Evolutionary conservation across 768 basidiomycete species (phyloP).

Genomic region (Auriscalpium vulgare): DNA sequence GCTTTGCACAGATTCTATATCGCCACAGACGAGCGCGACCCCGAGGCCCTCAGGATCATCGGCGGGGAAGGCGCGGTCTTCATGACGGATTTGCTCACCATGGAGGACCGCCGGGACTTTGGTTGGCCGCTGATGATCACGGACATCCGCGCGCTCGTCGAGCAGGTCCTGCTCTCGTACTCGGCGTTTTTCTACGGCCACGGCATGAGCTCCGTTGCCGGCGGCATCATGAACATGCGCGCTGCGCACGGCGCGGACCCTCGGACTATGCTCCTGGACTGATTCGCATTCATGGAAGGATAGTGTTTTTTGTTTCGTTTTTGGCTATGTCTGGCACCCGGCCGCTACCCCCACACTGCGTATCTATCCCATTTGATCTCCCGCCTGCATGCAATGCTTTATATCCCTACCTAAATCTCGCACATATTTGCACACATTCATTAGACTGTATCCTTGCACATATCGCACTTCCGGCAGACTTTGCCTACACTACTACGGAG

Average conservation of each 20-base stretch:
- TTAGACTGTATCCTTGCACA: background rate
- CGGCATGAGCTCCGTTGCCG: constrained; percentile 30
- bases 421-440: background rate
- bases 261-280: constrained; percentile 27
- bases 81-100: constrained; percentile 33
- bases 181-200: constrained; percentile 32
- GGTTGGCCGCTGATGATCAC: constrained; percentile 37
- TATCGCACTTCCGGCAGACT: background rate
- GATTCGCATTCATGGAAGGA: constrained; percentile 3
- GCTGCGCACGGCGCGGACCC: constrained; percentile 31
- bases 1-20: constrained; percentile 24
- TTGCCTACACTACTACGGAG: too few species aligned
- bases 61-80: constrained; percentile 30
- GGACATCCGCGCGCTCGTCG: constrained; percentile 34
- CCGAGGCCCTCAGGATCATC: constrained; percentile 24
- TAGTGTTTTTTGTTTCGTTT: too few species aligned
- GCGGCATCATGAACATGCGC: constrained; percentile 31
- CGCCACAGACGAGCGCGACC: constrained; percentile 36
- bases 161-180: constrained; percentile 30
- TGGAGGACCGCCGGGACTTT: constrained; percentile 29
- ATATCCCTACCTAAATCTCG: background rate
- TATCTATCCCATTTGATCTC: background rate
- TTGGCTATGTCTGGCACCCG: background rate
- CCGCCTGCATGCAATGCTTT: background rate
- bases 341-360: background rate